Conservation (phyloP, 257 asterid species). For the Penstemon eatonii region DNA sequence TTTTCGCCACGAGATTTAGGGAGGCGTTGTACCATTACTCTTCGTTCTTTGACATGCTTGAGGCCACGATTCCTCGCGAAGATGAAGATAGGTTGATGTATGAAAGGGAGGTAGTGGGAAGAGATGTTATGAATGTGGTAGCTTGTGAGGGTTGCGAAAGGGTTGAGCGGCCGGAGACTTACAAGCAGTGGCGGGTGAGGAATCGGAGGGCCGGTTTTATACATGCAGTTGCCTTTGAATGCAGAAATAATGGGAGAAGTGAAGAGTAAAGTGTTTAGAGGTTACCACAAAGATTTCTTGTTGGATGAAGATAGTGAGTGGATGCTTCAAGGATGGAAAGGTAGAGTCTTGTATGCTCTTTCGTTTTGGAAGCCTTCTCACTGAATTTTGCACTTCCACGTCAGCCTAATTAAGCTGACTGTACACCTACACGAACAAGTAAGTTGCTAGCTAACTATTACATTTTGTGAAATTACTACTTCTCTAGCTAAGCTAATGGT, state of each 20-base stretch:
- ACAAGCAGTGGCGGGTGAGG: conserved; percentile 52
- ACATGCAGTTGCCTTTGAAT: conserved; percentile 42
- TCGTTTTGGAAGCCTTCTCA: conserved; percentile 46
- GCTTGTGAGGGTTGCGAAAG: conserved; percentile 61
- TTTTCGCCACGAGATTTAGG: conserved; percentile 47
- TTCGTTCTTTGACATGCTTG: conserved; percentile 52
- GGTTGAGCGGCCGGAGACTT: conserved; percentile 52
- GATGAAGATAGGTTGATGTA: conserved; percentile 35
- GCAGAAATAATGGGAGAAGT: conserved; percentile 34
- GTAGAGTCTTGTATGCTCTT: conserved; percentile 45
- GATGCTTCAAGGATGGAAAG: conserved; percentile 65
- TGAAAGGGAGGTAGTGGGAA: conserved; percentile 45
- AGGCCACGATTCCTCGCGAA: conserved; percentile 35
- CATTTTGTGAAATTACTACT: too few species aligned
- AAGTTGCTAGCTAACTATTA: too few species aligned
- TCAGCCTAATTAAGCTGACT: too few species aligned
- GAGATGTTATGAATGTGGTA: conserved; percentile 37
- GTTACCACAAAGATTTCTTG: conserved; percentile 50
- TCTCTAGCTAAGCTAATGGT: too few species aligned
- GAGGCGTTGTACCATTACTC: conserved; percentile 52
- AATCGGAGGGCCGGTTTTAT: conserved; percentile 43
- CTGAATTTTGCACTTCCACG: not conserved
- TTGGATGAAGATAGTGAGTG: conserved; percentile 54
- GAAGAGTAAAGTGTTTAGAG: conserved; percentile 36
- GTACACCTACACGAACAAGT: too few species aligned